These are phyloP conservation scores for Cupressus sempervirens DNA, from an alignment of 75 land plant species.

Conservation along the genomic window DNA sequence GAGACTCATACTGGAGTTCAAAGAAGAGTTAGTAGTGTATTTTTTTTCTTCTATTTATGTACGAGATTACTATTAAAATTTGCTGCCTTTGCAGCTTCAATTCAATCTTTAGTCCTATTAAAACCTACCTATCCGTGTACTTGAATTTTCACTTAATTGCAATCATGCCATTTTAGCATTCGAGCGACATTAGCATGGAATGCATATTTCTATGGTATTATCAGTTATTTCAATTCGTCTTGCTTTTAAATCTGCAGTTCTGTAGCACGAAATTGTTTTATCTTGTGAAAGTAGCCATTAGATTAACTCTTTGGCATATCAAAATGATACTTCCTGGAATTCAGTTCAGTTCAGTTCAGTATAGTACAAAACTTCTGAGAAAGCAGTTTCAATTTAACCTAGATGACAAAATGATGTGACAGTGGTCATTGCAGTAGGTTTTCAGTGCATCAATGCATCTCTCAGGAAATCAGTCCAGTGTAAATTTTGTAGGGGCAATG, in stretches of 20 bases:
- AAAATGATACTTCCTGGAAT: not conserved
- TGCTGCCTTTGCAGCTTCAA: conserved; percentile 13
- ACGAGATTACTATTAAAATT: not conserved
- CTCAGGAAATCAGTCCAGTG: not conserved
- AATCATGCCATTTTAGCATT: not conserved
- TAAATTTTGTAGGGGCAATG: no score
- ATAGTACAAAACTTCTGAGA: not conserved
- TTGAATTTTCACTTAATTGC: not conserved
- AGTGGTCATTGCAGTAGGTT: not conserved
- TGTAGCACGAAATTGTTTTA: not conserved
- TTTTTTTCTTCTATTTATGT: not conserved
- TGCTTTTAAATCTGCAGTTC: not conserved
- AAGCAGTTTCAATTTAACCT: not conserved
- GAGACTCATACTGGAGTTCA: not conserved
- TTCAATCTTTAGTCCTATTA: not conserved
- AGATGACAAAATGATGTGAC: not conserved
- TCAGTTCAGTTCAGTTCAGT: no score
- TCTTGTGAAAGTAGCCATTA: not conserved
- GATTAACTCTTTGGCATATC: not conserved
- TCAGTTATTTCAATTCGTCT: not conserved
- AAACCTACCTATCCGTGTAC: not conserved
- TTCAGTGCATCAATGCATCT: not conserved
- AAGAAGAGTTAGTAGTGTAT: conserved; percentile 2
- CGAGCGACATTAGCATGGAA: not conserved
- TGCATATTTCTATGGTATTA: not conserved